These are phyloP conservation scores for Calcarisporium arbuscula DNA, from an alignment of 2,329 filamentous ascomycete genomes.

Conservation along the genomic window DNA sequence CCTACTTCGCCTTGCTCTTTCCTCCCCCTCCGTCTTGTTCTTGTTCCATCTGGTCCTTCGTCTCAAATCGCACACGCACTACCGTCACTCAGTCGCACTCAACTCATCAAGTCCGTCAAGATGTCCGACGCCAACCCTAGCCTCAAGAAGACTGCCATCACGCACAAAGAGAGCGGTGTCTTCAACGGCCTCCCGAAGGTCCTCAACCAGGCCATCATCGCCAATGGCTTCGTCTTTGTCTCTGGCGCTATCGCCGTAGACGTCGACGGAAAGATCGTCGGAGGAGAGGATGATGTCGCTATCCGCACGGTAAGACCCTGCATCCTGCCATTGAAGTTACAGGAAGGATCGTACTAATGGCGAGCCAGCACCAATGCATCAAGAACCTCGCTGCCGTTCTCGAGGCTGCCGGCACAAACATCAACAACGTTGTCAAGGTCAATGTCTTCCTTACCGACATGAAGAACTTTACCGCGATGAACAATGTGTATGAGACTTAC, in stretches of 20 bases:
- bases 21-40: background rate
- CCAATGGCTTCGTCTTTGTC: slow-evolving; percentile 62
- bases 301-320: slow-evolving; percentile 49
- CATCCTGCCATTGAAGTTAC: background rate
- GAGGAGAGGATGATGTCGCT: slow-evolving; percentile 55
- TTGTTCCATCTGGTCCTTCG: background rate
- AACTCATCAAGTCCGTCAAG: background rate
- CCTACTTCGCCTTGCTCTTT: background rate
- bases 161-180: slow-evolving; percentile 29
- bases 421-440: slow-evolving; percentile 65
- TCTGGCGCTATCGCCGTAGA: slow-evolving; percentile 67
- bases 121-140: background rate
- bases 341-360: background rate
- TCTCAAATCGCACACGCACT: background rate
- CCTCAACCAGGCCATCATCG: slow-evolving; percentile 54
- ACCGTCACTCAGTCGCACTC: background rate
- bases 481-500: slow-evolving; percentile 64
- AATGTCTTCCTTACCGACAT: slow-evolving; percentile 68
- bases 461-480: slow-evolving; percentile 70
- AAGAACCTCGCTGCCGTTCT: slow-evolving; percentile 66
- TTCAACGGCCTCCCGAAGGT: slow-evolving; percentile 31
- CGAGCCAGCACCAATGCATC: slow-evolving; percentile 51
- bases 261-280: slow-evolving; percentile 48
- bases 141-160: slow-evolving; percentile 10
- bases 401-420: slow-evolving; percentile 57